These are phyloP conservation scores for Mimosa pudica DNA, from an alignment of 306 rosid species.

Conservation along the genomic window DNA sequence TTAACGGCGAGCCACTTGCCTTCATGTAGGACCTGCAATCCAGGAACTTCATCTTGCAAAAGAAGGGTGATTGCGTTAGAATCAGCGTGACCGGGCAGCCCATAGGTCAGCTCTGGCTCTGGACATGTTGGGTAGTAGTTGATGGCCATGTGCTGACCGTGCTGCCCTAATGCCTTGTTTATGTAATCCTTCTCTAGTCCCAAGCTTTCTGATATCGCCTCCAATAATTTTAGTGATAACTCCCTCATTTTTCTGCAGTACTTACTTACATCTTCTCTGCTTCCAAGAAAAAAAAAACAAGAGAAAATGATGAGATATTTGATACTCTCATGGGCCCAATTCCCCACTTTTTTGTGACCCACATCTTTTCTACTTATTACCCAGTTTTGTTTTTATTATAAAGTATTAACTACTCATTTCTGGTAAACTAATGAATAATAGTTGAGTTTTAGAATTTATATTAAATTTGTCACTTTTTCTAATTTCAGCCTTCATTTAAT, in stretches of 20 bases:
- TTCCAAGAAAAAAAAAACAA: neutral
- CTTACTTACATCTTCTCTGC: slow-evolving; percentile 58
- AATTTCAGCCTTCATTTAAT: too few relatives aligned
- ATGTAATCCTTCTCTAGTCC: slow-evolving; percentile 66
- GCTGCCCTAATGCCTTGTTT: slow-evolving; percentile 56
- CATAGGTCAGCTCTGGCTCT: slow-evolving; percentile 82
- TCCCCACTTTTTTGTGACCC: too few relatives aligned
- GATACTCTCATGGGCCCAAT: too few relatives aligned
- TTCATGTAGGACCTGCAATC: slow-evolving; percentile 75
- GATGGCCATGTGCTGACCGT: slow-evolving; percentile 92
- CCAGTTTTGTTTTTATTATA: too few relatives aligned
- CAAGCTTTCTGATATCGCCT: slow-evolving; percentile 73
- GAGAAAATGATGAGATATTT: too few relatives aligned
- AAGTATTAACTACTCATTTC: too few relatives aligned
- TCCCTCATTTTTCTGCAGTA: slow-evolving; percentile 56
- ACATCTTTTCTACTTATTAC: too few relatives aligned
- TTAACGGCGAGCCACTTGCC: slow-evolving; percentile 75
- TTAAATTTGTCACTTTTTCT: too few relatives aligned
- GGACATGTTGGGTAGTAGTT: slow-evolving; percentile 92
- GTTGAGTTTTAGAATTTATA: too few relatives aligned
- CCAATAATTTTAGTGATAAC: slow-evolving; percentile 54
- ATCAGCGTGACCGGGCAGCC: slow-evolving; percentile 83
- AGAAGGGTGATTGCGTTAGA: slow-evolving; percentile 86
- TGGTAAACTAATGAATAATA: too few relatives aligned
- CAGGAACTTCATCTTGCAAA: slow-evolving; percentile 69